These are phyloP conservation scores for Tricholoma matsutake DNA, from an alignment of 768 basidiomycete genomes.

Conservation along the genomic window DNA sequence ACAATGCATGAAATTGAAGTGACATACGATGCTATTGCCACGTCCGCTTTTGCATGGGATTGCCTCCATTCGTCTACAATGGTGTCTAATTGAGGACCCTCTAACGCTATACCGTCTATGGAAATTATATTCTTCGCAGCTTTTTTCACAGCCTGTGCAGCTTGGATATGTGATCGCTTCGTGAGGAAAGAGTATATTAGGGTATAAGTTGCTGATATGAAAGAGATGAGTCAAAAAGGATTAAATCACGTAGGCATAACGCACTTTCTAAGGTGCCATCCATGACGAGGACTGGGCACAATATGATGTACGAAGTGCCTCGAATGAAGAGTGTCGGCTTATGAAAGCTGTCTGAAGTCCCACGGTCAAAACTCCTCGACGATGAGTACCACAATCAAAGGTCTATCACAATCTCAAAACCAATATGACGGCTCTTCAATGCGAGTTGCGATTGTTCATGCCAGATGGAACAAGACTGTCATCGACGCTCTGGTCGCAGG, in stretches of 20 bases:
- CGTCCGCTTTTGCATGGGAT: slow-evolving; percentile 21
- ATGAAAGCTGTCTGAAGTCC: slow-evolving; percentile 10
- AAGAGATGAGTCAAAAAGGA: slow-evolving; percentile 1
- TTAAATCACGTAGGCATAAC: slow-evolving; percentile 11
- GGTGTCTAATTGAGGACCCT: slow-evolving; percentile 57
- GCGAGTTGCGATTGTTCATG: slow-evolving; percentile 91
- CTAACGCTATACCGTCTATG: slow-evolving; percentile 46
- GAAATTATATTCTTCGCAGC: slow-evolving; percentile 62
- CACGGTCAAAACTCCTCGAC: slow-evolving; percentile 28
- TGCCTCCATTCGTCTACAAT: slow-evolving; percentile 67
- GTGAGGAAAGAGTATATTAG: slow-evolving; percentile 72
- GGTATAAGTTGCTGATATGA: slow-evolving; percentile 62
- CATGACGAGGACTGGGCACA: not conserved
- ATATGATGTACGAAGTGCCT: too few species aligned
- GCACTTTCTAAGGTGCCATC: slow-evolving; percentile 31
- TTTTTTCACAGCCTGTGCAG: slow-evolving; percentile 71
- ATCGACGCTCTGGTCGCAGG: slow-evolving; percentile 85
- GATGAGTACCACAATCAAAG: slow-evolving; percentile 72
- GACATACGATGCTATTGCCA: slow-evolving; percentile 15
- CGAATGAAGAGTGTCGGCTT: too few species aligned
- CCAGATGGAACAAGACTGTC: slow-evolving; percentile 90
- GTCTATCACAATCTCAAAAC: slow-evolving; percentile 55
- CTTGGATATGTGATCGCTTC: slow-evolving; percentile 63
- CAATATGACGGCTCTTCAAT: slow-evolving; percentile 77
- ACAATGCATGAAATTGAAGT: not conserved